Percentiles rank a stretch among this genome's conserved stretches.
Conservation (phyloP, 2,329 filamentous ascomycete genomes). For the Penicillium crustosum region DNA sequence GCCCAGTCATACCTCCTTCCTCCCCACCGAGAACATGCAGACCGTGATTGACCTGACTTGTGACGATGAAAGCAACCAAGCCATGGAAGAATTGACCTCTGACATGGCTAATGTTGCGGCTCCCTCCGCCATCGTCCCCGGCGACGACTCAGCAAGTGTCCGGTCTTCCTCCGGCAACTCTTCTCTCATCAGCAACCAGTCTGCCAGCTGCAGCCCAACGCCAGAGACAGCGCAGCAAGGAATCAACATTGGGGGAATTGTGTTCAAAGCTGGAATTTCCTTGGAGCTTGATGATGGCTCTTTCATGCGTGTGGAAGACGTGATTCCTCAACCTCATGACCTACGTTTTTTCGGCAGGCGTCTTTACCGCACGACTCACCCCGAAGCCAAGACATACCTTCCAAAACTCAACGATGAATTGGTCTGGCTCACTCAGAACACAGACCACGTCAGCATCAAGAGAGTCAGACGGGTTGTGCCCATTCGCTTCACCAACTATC, state of each 20-base stretch:
- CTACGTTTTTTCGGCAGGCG: constrained; percentile 42
- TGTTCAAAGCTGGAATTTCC: constrained; percentile 31
- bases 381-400: constrained; percentile 36
- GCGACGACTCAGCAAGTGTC: not conserved
- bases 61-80: not conserved
- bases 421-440: constrained; percentile 43
- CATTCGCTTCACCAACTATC: constrained; percentile 58
- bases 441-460: constrained; percentile 43
- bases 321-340: constrained; percentile 30
- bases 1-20: not conserved
- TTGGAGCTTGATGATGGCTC: constrained; percentile 41
- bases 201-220: not conserved
- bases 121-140: not conserved
- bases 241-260: constrained; percentile 19
- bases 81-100: not conserved
- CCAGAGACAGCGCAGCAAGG: constrained; percentile 8
- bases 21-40: not conserved
- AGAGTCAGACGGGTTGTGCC: constrained; percentile 44
- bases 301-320: constrained; percentile 44
- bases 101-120: not conserved
- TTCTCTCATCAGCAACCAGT: not conserved
- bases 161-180: not conserved
- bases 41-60: not conserved
- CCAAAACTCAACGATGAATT: constrained; percentile 48
- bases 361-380: constrained; percentile 33